Percentiles rank a stretch among this genome's conserved stretches.
phyloP scores from a whole-genome alignment of 1,284 basidiomycete species.

The Austropuccinia psidii region DNA sequence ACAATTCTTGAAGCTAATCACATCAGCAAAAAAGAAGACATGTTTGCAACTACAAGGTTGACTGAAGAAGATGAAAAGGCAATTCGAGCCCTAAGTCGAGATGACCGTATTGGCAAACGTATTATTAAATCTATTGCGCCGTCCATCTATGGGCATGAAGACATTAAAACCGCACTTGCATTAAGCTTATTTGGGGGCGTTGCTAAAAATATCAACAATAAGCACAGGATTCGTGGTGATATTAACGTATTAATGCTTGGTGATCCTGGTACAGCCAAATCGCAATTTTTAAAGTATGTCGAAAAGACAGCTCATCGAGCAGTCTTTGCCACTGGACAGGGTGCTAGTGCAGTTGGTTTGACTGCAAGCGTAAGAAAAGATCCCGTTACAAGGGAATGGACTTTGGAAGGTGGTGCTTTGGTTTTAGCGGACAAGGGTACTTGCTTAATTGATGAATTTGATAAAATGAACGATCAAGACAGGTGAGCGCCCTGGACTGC shows the following conservation, averaged over 20 bases:
- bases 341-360: slow-evolving; percentile 93
- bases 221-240: slow-evolving; percentile 91
- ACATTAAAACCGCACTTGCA: slow-evolving; percentile 96
- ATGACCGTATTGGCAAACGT: slow-evolving; percentile 89
- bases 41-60: slow-evolving; percentile 89
- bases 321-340: slow-evolving; percentile 97
- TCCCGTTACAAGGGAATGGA: slow-evolving; percentile 95
- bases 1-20: slow-evolving; percentile 97
- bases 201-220: slow-evolving; percentile 89
- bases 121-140: slow-evolving; percentile 98
- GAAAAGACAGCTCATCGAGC: slow-evolving; percentile 97
- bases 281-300: slow-evolving; percentile 97
- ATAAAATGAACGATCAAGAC: slow-evolving; percentile 97
- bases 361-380: slow-evolving; percentile 97
- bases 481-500: slow-evolving; percentile 38
- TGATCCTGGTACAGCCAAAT: slow-evolving; percentile 97
- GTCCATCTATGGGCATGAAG: slow-evolving; percentile 96
- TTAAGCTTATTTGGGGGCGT: slow-evolving; percentile 91
- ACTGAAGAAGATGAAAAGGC: slow-evolving; percentile 94
- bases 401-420: slow-evolving; percentile 91
- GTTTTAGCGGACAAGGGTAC: slow-evolving; percentile 98
- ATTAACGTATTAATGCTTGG: slow-evolving; percentile 94
- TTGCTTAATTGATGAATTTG: slow-evolving; percentile 98
- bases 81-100: slow-evolving; percentile 74
- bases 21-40: slow-evolving; percentile 86